These are phyloP conservation scores for Trichophyton benhamiae DNA, from an alignment of 2,329 filamentous ascomycete species.

Conservation along the genomic window DNA sequence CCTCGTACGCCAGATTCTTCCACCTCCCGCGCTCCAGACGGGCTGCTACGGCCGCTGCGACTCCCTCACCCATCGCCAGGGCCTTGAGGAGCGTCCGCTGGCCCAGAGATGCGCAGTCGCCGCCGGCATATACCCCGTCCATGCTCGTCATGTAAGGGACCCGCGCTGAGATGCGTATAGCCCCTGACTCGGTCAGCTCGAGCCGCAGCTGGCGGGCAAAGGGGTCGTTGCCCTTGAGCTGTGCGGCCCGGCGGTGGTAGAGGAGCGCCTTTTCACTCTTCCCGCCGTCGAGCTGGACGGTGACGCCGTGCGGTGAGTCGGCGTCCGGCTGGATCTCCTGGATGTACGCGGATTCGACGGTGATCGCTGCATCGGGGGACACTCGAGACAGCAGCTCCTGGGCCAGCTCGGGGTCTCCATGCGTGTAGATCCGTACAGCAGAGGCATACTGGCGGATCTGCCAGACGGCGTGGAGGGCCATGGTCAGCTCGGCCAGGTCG, in stretches of 20 bases:
- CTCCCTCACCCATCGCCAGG: not conserved
- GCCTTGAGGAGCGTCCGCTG: not conserved
- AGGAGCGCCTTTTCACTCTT: not conserved
- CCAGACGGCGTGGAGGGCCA: constrained; percentile 31
- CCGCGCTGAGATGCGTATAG: not conserved
- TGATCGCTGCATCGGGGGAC: not conserved
- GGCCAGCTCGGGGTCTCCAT: constrained; percentile 26
- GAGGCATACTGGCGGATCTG: constrained; percentile 36
- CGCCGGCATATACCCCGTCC: not conserved
- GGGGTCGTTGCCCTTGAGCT: not conserved
- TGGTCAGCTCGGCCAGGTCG: constrained; percentile 20
- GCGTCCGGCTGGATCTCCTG: not conserved
- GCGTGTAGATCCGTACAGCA: constrained; percentile 41
- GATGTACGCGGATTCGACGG: not conserved
- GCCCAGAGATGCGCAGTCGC: not conserved
- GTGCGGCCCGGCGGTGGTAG: not conserved
- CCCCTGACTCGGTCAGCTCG: not conserved
- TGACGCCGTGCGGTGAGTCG: not conserved
- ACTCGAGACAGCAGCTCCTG: not conserved
- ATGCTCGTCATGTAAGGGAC: constrained; percentile 4
- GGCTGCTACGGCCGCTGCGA: not conserved
- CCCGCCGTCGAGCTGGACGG: not conserved
- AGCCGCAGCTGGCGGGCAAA: not conserved
- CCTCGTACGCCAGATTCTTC: not conserved
- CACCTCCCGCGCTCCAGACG: not conserved